Conservation (phyloP, 768 basidiomycete species). For the Pholiota conissans region DNA sequence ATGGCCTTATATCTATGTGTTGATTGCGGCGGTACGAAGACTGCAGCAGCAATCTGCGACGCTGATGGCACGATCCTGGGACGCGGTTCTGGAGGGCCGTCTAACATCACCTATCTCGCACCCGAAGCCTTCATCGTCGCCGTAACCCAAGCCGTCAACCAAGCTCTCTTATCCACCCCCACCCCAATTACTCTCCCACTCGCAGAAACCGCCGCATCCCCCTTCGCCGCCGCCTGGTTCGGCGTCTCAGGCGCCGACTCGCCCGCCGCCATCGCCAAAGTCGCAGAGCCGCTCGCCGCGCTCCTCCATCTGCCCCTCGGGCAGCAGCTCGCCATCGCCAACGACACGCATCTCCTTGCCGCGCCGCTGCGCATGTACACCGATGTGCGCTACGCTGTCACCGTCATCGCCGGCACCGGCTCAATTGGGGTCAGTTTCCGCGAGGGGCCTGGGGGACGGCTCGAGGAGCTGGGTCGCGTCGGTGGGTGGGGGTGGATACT, state of each 20-base stretch:
- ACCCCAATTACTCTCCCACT: constrained; percentile 39
- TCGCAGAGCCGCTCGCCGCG: constrained; percentile 52
- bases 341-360: constrained; percentile 85
- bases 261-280: constrained; percentile 54
- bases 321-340: constrained; percentile 60
- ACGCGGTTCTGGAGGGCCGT: constrained; percentile 72
- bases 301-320: constrained; percentile 61
- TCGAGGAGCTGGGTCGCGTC: constrained; percentile 65
- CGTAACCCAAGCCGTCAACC: constrained; percentile 49
- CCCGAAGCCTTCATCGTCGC: constrained; percentile 56
- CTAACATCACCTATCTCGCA: constrained; percentile 83
- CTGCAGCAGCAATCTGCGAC: constrained; percentile 70
- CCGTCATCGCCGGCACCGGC: constrained; percentile 82
- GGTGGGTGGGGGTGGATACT: constrained; percentile 88
- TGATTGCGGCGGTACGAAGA: constrained; percentile 91
- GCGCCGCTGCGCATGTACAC: constrained; percentile 67
- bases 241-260: constrained; percentile 84
- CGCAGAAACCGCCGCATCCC: constrained; percentile 19
- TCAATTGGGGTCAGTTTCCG: constrained; percentile 69
- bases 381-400: constrained; percentile 63
- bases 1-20: constrained; percentile 78
- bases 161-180: constrained; percentile 52
- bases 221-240: constrained; percentile 77
- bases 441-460: constrained; percentile 33
- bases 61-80: constrained; percentile 59